Conservation (phyloP, 495 filamentous ascomycete species). For the Penicillium coffeae region DNA sequence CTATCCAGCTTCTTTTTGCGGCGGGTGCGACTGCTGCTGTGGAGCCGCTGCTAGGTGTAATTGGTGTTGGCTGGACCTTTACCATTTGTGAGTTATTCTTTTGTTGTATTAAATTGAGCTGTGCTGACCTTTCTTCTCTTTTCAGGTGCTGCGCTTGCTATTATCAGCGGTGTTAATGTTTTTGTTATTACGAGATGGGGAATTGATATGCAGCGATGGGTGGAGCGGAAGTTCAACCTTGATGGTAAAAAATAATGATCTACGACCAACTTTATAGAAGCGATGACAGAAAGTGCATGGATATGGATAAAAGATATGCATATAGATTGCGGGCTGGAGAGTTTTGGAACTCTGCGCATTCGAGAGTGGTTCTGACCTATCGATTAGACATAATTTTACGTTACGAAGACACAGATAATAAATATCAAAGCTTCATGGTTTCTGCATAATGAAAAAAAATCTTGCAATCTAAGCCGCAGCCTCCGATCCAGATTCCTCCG, state of each 20-base stretch:
- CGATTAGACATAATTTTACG: too few species aligned
- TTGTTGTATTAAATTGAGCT: not conserved
- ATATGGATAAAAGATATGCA: not conserved
- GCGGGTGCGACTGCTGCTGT: constrained; percentile 61
- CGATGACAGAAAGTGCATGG: not conserved
- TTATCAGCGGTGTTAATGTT: constrained; percentile 33
- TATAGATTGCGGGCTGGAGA: not conserved
- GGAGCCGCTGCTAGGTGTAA: constrained; percentile 58
- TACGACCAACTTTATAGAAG: too few species aligned
- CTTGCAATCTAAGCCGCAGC: too few species aligned
- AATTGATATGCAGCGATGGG: constrained; percentile 43
- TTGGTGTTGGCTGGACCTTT: constrained; percentile 63
- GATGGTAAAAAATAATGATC: constrained; percentile 12
- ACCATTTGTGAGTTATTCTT: constrained; percentile 40
- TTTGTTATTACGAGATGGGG: constrained; percentile 35
- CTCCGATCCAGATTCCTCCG: not conserved
- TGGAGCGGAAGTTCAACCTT: constrained; percentile 26
- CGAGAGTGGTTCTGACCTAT: too few species aligned
- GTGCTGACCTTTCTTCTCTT: constrained; percentile 1
- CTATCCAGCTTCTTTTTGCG: constrained; percentile 66
- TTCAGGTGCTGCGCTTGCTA: constrained; percentile 32
- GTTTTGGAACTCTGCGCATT: too few species aligned
- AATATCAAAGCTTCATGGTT: too few species aligned
- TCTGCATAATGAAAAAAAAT: too few species aligned
- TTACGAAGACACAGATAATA: too few species aligned